Base-by-base conservation (phyloP, 129 eudicot genomes). In the Erigeron canadensis region DNA sequence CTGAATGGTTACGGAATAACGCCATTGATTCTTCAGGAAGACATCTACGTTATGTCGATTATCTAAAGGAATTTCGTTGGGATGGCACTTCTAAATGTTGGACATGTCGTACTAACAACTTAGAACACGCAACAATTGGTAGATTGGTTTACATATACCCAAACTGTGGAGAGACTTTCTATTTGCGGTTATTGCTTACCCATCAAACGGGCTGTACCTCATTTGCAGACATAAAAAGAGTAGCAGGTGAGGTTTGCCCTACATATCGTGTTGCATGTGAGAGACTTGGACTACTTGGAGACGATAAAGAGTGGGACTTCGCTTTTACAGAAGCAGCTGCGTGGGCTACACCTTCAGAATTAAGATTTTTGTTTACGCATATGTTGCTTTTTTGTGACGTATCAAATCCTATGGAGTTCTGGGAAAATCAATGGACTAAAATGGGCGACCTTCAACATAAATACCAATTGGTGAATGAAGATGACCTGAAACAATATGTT, bases 81-180 rank as follows among this genome's bases (percentile, higher is more conserved):
- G 28, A 12, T 48, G 22, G 45, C 6, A 5, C 7, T 4, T 12
- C 23, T 0, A 68, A 68, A 13, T 1, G 8, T 5, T 68, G 73
- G 73, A 5, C 5, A 1, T 46, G 61, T 5, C 15, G 65, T 1
- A 12, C 5, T 9, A n/a, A 18, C 54, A 51, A 28, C 3, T 3
- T 2, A n/a, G n/a, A n/a, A n/a, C 48, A 6, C 0, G 64, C 50
- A 1, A 10, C 63, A 16, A 50, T 69, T 2, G 63, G 73, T 28
- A 69, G 73, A 5, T 4, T 69, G 16, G 38, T 70, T 5, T 70
- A 70, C 7, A 17, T 70, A 5, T 65, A 70, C 8, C 73, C 48
- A 15, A 16, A 34, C 4, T 48, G 73, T 9, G 73, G 73, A 3
- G 73, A 68, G 15, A 11, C 22, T 2, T 66, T 66, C 21, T 66